Evolutionary conservation across 2,329 filamentous ascomycete species (phyloP), one percentile per base, ranked within the genome.

Genomic region (Talaromyces sp.): DNA sequence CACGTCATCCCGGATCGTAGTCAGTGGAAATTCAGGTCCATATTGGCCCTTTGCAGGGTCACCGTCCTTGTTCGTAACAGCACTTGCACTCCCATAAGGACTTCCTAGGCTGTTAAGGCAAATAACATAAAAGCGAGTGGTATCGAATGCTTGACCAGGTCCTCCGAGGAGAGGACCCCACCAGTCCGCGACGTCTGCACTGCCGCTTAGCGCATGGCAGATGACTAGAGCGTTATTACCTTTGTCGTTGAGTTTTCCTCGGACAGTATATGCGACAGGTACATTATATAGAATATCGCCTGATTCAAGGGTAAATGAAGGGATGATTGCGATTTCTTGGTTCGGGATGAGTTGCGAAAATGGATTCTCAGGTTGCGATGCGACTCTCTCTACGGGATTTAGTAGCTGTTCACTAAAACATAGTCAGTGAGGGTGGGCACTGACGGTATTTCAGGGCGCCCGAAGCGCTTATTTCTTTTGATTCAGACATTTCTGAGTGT

Each of bases 1-100:
- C 62, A 98, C 94, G 80, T 99, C 95, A 75, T 99, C 95, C 69
- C 94, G 85, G 68, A 99, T 92, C 0, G 95, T 98, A 0, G 95
- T 97, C 68, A 99, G 81, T 56, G 95, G 95, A 71, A 99, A 99
- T 74, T 99, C 95, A 1, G 95, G 95, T 0, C 95, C 95, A 74
- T 99, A 99, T 70, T 86, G 86, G 19, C 87, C 93, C 68, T 91
- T 88, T 61, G 82, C 82, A 17, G 85, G 80, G 71, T 96, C 87
- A 15, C 93, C 93, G 73, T 97, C 89, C 77, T 92, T 96, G 70
- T 89, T 89, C 1, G 95, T 99, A 15, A 86, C 78, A 9, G 83
- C 81, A 67, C 83, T 85, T 6, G 82, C 83, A 71, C 81, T 84
- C 31, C 84, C 84, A 68, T 86, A 86, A 0, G 83, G 83, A 67